Evolutionary conservation across 306 rosid genomes (phyloP).

Genomic region (Sphenostylis stenocarpa): DNA sequence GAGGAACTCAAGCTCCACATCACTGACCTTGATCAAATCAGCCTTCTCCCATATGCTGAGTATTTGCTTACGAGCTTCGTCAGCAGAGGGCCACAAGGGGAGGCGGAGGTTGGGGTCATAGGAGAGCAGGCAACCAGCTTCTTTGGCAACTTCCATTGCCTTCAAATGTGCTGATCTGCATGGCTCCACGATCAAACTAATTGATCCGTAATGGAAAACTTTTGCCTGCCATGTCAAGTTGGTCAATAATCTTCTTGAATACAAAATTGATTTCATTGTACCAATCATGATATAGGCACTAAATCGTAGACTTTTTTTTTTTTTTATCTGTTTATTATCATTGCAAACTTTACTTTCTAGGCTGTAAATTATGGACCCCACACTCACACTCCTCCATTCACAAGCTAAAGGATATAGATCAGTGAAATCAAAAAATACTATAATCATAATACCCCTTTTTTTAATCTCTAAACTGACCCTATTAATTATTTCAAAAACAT

Average conservation of each 20-base stretch:
- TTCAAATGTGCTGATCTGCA: conserved; percentile 92
- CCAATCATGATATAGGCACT: neutral
- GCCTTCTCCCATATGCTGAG: conserved; percentile 91
- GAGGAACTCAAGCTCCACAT: conserved; percentile 83
- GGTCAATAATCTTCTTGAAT: neutral
- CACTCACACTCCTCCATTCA: neutral
- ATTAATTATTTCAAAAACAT: too few species aligned
- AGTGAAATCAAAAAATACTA: too few species aligned
- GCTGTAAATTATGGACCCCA: neutral
- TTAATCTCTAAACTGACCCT: too few species aligned
- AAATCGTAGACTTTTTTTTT: neutral
- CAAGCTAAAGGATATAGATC: neutral
- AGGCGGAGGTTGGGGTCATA: conserved; percentile 86
- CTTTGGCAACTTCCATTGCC: conserved; percentile 87
- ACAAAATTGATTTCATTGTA: neutral
- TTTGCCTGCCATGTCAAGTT: conserved; percentile 61
- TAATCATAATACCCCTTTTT: too few species aligned
- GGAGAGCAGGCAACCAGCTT: conserved; percentile 87
- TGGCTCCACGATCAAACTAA: conserved; percentile 97
- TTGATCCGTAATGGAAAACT: conserved; percentile 89
- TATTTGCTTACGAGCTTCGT: conserved; percentile 85
- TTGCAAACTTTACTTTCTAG: neutral
- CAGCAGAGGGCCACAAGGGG: conserved; percentile 75
- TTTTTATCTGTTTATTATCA: neutral
- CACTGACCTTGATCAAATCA: conserved; percentile 85